Base-by-base conservation (phyloP, 352 stramenopile genomes). In the Phytophthora pseudosyringae region DNA sequence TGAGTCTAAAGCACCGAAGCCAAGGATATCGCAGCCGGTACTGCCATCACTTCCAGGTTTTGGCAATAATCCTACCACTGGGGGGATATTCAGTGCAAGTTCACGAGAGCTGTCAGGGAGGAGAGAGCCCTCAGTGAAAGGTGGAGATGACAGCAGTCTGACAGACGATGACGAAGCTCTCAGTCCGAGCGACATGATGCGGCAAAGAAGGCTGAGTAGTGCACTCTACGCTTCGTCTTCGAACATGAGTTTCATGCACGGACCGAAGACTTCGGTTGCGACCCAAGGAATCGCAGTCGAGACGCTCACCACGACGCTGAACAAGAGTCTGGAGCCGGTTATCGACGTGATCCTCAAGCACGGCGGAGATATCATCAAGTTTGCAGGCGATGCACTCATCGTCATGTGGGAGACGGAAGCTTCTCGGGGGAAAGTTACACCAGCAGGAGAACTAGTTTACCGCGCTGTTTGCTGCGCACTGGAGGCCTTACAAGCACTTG, bases 321-420 rank as follows among this genome's bases (percentile, higher is more conserved):
- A 93, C 75, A 88, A 91, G 44, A 93, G 78, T 25, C 76, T 93
- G 1, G 86, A 90, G 21, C 82, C 81, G 1, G 86, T 94, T 2
- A 94, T 94, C 33, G 71, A 91, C 33, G 81, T 92, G 7, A 92
- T 94, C 39, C 55, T 88, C 5, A 76, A 87, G 48, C 81, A 90
- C 51, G 78, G 78, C 5, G 86, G 83, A 6, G 86, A 94, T 50
- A 94, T 94, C 51, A 90, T 94, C 63, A 94, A 94, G 49, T 94
- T 94, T 61, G 86, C 83, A 31, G 86, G 86, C 18, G 86, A 92
- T 31, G 86, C 86, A 5, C 78, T 94, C 16, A 92, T 92, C 41
- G 86, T 92, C 9, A 75, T 94, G n/a, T 94, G 83, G 83, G 79
- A 91, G 48, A 90, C 80, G 8, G 84, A 91, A 48, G 76, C 71